A percentile compares a stretch with the other conserved stretches of the same genome.
Conservation (phyloP, 352 stramenopile genomes). For the Pythium brachiatum region DNA sequence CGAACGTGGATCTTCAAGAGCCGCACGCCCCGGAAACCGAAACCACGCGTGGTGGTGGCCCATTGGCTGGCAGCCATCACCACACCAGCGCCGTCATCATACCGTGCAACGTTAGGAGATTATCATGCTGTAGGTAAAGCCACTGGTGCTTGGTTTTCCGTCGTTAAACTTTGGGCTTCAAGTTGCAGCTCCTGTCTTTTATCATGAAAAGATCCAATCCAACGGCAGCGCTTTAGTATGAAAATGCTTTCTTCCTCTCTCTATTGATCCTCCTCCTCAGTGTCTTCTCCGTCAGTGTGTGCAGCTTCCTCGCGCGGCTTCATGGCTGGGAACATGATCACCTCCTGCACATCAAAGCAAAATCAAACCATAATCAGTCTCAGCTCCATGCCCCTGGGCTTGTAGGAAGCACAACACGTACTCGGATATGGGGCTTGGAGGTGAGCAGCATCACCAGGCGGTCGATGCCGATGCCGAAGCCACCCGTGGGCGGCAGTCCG, state of each 20-base stretch:
- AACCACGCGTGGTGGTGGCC: background rate
- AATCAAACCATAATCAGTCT: constrained; percentile 3
- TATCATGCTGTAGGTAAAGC: background rate
- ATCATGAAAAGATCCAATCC: background rate
- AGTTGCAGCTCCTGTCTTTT: background rate
- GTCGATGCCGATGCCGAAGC: constrained; percentile 97
- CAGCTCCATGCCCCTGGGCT: background rate
- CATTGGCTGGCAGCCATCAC: background rate
- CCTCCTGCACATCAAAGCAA: constrained; percentile 83
- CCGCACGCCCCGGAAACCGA: background rate
- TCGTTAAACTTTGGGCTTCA: background rate
- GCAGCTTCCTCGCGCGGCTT: constrained; percentile 67
- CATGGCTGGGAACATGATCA: constrained; percentile 99
- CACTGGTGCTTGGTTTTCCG: background rate
- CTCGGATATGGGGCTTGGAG: constrained; percentile 96
- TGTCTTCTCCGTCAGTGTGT: background rate
- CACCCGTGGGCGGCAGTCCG: constrained; percentile 95
- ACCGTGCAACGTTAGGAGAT: background rate
- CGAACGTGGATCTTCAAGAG: background rate
- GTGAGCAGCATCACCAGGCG: constrained; percentile 98
- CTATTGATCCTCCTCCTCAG: constrained; percentile 6
- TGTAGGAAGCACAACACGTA: constrained; percentile 32
- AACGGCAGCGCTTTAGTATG: background rate
- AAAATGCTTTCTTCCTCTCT: background rate
- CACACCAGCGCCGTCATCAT: background rate